Base-by-base conservation (phyloP, 805 yeast species). In the Myxozyma vanderwaltii region DNA sequence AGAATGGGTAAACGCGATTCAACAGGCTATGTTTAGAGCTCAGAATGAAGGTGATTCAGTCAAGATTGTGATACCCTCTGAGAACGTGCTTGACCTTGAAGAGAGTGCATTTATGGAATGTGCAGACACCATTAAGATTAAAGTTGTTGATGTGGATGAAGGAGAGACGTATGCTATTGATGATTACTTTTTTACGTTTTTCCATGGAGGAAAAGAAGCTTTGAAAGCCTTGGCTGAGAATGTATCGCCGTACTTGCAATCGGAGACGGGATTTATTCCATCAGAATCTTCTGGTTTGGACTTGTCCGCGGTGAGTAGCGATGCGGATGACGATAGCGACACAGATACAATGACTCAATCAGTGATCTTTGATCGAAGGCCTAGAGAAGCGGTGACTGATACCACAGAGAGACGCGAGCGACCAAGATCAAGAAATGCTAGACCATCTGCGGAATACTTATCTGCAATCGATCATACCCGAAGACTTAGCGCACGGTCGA, bases 1-100 rank as follows among this genome's bases (percentile, higher is more conserved):
- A 59, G 81, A 85, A 17, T 92, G 98, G 98, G 85, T 82, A 47
- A 84, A 85, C 53, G 75, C 80, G 8, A 72, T 92, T 45, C 88
- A 87, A 64, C 89, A 88, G 67, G 86, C 86, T 54, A 83, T 89
- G 1, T 92, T 92, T 73, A 79, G 91, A 0, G 80, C 86, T 41
- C 79, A 87, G 54, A 88, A 89, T 70, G 77, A 80, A 24, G 86
- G 85, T 13, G 86, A 86, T 65, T 85, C 86, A 60, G 94, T 89
- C 13, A 81, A 88, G 21, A 76, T 91, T 19, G 87, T 88, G 66
- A 82, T 92, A 3, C 97, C 97, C 0, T 68, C 87, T 26, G 81
- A 77, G 36, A 86, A 86, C 67, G 75, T 92, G 13, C 68, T 86
- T 7, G 88, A 86, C 67, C 70, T 85, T 26, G 86, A 83, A 47